These are phyloP conservation scores for Suillus americanus DNA, from an alignment of 768 basidiomycete genomes.

Conservation along the genomic window DNA sequence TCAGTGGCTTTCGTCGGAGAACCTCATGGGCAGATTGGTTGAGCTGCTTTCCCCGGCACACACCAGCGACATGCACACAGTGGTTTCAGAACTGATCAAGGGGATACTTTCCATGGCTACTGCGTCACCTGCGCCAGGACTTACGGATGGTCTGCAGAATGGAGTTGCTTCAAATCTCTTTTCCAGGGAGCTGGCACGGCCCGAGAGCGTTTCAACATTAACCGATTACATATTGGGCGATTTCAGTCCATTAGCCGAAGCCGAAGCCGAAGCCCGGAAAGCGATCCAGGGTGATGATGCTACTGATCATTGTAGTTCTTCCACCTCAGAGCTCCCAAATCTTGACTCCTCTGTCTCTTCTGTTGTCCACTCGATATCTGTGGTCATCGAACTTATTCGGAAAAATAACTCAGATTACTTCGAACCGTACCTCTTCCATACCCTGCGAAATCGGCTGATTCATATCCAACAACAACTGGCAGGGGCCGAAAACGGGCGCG, in stretches of 20 bases:
- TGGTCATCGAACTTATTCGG: slow-evolving; percentile 91
- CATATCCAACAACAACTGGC: slow-evolving; percentile 75
- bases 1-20: slow-evolving; percentile 87
- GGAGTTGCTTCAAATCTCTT: slow-evolving; percentile 83
- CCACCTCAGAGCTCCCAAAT: slow-evolving; percentile 29
- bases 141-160: slow-evolving; percentile 67
- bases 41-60: slow-evolving; percentile 79
- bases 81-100: slow-evolving; percentile 90
- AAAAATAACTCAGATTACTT: slow-evolving; percentile 99
- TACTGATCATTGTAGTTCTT: slow-evolving; percentile 13
- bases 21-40: slow-evolving; percentile 78
- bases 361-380: slow-evolving; percentile 80
- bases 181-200: slow-evolving; percentile 81
- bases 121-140: slow-evolving; percentile 75
- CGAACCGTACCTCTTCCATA: slow-evolving; percentile 96
- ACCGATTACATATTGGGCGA: slow-evolving; percentile 76
- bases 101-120: slow-evolving; percentile 93
- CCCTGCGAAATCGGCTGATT: slow-evolving; percentile 86
- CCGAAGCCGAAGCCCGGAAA: slow-evolving; percentile 12
- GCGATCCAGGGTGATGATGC: slow-evolving; percentile 14
- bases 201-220: slow-evolving; percentile 68
- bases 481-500: slow-evolving; percentile 57
- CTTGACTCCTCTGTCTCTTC: slow-evolving; percentile 68
- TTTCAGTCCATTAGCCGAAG: slow-evolving; percentile 35
- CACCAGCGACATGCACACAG: slow-evolving; percentile 74